Percentiles rank a stretch among this genome's conserved stretches.
Evolutionary conservation across 441 rosid genomes (phyloP).

Genomic region (Arabidopsis hybrid): DNA sequence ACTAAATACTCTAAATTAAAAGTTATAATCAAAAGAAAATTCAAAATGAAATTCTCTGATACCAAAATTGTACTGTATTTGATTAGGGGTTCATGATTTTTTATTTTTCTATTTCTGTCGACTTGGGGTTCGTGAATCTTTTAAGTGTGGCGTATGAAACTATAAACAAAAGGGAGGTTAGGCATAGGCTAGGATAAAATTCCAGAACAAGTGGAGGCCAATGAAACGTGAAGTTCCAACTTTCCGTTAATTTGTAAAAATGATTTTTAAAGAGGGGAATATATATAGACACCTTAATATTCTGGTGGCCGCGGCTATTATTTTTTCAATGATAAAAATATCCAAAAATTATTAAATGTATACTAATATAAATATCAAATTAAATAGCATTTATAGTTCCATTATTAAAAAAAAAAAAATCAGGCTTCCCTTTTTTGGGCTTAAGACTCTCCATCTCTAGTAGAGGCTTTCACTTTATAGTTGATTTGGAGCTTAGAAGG

Average conservation of each 20-base stretch:
- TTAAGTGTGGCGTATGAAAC: slow-evolving; percentile 10
- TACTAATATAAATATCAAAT: neutral
- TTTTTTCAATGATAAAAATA: neutral
- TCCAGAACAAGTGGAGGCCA: slow-evolving; percentile 45
- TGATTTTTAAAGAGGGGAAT: slow-evolving; percentile 20
- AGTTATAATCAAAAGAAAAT: neutral
- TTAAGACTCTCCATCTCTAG: no score
- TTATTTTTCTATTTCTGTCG: neutral
- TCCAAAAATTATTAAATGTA: neutral
- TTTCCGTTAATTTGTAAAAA: slow-evolving; percentile 20
- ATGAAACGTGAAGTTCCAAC: slow-evolving; percentile 32
- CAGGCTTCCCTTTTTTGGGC: no score
- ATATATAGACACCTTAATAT: slow-evolving; percentile 42
- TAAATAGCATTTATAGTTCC: neutral
- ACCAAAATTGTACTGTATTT: neutral
- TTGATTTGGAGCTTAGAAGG: no score
- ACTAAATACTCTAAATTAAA: neutral
- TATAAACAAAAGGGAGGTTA: slow-evolving; percentile 24
- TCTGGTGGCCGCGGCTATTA: slow-evolving; percentile 27
- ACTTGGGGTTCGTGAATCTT: slow-evolving; percentile 19
- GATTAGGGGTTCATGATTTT: neutral
- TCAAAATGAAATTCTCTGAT: neutral
- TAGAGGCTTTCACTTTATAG: no score
- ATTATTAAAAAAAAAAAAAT: no score
- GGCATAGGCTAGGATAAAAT: slow-evolving; percentile 42